A percentile compares a stretch with the other conserved stretches of the same genome.
Conservation (phyloP, 2,329 filamentous ascomycete genomes). For the Diplodia sapinea region DNA sequence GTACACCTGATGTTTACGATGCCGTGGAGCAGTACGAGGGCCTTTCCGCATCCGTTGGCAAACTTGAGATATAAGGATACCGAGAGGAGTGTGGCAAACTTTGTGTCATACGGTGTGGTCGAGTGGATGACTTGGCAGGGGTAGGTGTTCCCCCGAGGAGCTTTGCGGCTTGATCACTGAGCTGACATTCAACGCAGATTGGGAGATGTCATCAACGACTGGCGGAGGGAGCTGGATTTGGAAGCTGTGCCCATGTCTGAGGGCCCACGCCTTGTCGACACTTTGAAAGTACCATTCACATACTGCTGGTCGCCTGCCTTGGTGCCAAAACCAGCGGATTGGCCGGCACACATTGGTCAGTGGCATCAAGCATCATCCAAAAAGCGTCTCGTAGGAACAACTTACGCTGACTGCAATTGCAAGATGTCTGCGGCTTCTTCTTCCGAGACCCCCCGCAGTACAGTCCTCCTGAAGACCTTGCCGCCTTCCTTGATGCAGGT, state of each 20-base stretch:
- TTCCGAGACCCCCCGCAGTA: constrained; percentile 48
- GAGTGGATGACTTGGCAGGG: constrained; percentile 60
- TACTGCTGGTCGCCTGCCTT: constrained; percentile 55
- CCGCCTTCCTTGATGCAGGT: constrained; percentile 53
- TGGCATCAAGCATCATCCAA: too few relatives aligned
- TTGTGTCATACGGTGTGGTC: constrained; percentile 55
- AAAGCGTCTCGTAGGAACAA: constrained; percentile 34
- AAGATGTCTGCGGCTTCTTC: constrained; percentile 53
- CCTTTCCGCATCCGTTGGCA: constrained; percentile 58
- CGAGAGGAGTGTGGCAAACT: constrained; percentile 50
- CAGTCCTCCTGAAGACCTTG: constrained; percentile 49
- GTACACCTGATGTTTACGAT: constrained; percentile 47
- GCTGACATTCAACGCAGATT: constrained; percentile 37
- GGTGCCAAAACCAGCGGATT: constrained; percentile 51
- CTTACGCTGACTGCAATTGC: constrained; percentile 35
- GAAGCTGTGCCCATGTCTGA: constrained; percentile 53
- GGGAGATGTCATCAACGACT: constrained; percentile 56
- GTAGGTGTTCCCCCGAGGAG: constrained; percentile 37
- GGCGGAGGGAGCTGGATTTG: constrained; percentile 47
- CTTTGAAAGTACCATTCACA: constrained; percentile 51
- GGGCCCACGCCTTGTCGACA: constrained; percentile 46
- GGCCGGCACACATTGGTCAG: constrained; percentile 46
- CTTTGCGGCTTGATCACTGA: constrained; percentile 40
- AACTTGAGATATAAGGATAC: constrained; percentile 50
- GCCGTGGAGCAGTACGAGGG: constrained; percentile 55